Conservation (phyloP, 768 basidiomycete species). For the Tylopilus felleus region DNA sequence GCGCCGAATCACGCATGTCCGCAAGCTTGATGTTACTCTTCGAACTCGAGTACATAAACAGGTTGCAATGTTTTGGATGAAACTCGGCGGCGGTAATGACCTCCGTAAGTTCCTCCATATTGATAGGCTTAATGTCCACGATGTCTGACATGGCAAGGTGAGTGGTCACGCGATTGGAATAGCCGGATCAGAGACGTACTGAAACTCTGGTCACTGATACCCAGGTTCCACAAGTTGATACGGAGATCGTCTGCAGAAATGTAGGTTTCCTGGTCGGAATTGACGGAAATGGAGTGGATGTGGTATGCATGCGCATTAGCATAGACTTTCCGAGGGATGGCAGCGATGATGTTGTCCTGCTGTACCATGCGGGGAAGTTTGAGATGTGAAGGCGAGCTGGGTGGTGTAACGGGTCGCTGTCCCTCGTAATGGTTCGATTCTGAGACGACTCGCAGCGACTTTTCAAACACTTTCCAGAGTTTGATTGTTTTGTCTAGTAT, state of each 20-base stretch:
- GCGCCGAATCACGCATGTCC: conserved; percentile 97
- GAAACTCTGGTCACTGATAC: conserved; percentile 98
- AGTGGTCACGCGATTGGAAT: conserved; percentile 1
- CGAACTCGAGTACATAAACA: conserved; percentile 99
- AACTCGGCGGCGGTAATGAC: conserved; percentile 99
- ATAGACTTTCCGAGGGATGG: conserved; percentile 97
- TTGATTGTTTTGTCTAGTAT: conserved; percentile 96
- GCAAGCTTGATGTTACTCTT: conserved; percentile 99
- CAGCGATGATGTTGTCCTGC: conserved; percentile 98
- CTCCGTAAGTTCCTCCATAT: conserved; percentile 99
- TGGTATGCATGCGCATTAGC: conserved; percentile 99
- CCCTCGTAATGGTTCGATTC: conserved; percentile 94
- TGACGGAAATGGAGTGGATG: conserved; percentile 99
- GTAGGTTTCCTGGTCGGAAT: conserved; percentile 99
- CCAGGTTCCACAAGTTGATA: conserved; percentile 97
- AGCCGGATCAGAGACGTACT: conserved; percentile 57
- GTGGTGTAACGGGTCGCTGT: conserved; percentile 64
- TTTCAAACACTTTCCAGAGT: conserved; percentile 99
- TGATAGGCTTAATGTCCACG: conserved; percentile 98
- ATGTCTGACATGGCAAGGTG: conserved; percentile 61
- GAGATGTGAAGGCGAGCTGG: conserved; percentile 55
- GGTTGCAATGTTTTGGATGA: conserved; percentile 95
- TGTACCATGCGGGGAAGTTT: conserved; percentile 87
- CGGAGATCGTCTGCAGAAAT: conserved; percentile 98
- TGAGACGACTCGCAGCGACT: conserved; percentile 90